Base-by-base conservation (phyloP, 2,329 filamentous ascomycete species). In the Hortaea werneckii region DNA sequence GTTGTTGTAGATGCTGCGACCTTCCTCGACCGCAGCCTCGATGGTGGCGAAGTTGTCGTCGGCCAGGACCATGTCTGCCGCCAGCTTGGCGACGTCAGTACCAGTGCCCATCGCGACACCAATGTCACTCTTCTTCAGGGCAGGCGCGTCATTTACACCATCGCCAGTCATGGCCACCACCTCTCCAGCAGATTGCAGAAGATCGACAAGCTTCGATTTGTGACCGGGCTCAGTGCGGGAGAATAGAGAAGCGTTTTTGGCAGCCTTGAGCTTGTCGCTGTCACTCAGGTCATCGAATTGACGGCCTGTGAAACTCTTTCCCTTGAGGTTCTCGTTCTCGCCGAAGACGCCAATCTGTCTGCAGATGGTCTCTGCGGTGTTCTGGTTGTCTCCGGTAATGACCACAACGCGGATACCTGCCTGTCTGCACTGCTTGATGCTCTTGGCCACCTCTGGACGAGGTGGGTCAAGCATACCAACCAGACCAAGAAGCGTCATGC, bases 21-120 rank as follows among this genome's bases (percentile, higher is more conserved):
- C 92, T 70, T 98, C 92, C 66, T 98, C 92, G 53, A 98, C 89
- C 42, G 92, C 92, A 46, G 87, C 76, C 65, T 95, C 87, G 56
- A 98, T 98, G 3, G 92, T 98, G 51, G 92, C 92, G 67, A 98
- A 98, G 75, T 98, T 98, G 71, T 95, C 88, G 69, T 98, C 94
- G 27, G 89, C 87, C 42, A 98, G 82, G 43, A 98, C 90, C 92
- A 98, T 98, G 65, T 98, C 92, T 48, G 92, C 87, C 29, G 92
- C 92, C 54, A 98, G 74, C 72, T 94, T 95, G 49, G 92, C 87
- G 29, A 98, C 92, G 65, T 98, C 92, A 27, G 92, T 98, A 62
- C 92, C 92, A 46, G 87, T 92, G 43, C 92, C 94, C 92, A 98
- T 98, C 48, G 92, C 94, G 51, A 98, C 88, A 70, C 92, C 92